Evolutionary conservation across 176 grass and related monocot genomes (phyloP).

Genomic region (Dendrocalamus sinicus): DNA sequence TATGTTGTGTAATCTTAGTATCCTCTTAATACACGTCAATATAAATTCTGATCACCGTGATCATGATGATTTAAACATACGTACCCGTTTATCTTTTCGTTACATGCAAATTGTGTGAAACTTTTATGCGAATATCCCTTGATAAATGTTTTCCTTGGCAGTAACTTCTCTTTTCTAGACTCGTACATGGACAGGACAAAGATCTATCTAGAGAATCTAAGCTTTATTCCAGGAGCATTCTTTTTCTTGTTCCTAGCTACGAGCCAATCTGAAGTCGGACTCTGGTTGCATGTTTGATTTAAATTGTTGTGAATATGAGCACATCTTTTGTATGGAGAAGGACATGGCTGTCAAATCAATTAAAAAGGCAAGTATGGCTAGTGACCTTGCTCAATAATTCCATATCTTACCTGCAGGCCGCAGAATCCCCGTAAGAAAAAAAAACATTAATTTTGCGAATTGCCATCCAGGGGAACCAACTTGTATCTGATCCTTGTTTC

Average conservation of each 20-base stretch:
- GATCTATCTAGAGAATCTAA: conserved; percentile 21
- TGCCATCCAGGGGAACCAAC: conserved; percentile 38
- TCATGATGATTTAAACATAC: background rate
- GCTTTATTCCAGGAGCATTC: conserved; percentile 38
- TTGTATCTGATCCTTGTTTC: conserved; percentile 17
- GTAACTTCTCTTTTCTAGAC: background rate
- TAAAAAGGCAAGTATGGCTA: conserved; percentile 10
- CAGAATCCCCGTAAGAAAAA: conserved; percentile 25
- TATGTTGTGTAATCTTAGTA: too few relatives aligned
- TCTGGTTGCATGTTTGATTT: conserved; percentile 28
- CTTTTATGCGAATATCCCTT: too few relatives aligned
- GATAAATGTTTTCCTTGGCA: background rate
- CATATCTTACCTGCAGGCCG: conserved; percentile 39
- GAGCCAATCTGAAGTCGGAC: conserved; percentile 24
- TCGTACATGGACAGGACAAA: conserved; percentile 35
- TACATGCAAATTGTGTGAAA: background rate
- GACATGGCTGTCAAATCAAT: conserved; percentile 48
- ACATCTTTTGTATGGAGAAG: conserved; percentile 24
- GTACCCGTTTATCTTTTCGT: background rate
- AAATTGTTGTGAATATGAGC: conserved; percentile 24
- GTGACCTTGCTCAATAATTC: conserved; percentile 46
- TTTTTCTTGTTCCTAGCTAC: conserved; percentile 26
- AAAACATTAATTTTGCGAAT: conserved; percentile 26
- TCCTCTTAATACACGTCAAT: too few relatives aligned
- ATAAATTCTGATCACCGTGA: too few relatives aligned